phyloP scores from a whole-genome alignment of 1,284 basidiomycete genomes.

The Leccinum subrobustum region DNA sequence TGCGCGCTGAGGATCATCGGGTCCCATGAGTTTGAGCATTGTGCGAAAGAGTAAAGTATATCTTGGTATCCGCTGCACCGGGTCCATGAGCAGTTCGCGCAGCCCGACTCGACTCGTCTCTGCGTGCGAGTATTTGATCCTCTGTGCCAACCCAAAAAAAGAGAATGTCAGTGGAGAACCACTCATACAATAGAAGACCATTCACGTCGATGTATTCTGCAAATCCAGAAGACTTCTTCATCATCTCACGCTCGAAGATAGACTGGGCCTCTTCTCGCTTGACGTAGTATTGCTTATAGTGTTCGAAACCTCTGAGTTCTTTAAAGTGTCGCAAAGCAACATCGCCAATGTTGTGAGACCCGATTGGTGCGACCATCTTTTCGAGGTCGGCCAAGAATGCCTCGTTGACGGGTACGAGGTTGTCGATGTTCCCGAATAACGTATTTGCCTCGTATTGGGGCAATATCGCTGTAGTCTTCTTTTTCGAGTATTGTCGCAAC shows the following conservation, averaged over 20 bases:
- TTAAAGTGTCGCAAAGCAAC: constrained; percentile 85
- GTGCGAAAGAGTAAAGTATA: constrained; percentile 93
- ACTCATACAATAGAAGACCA: constrained; percentile 12
- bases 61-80: constrained; percentile 97
- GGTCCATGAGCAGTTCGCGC: constrained; percentile 95
- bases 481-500: constrained; percentile 79
- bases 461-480: constrained; percentile 84
- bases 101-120: constrained; percentile 88
- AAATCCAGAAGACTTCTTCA: constrained; percentile 76
- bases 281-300: constrained; percentile 88
- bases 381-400: constrained; percentile 86
- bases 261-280: constrained; percentile 92
- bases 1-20: constrained; percentile 73
- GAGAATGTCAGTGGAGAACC: constrained; percentile 15
- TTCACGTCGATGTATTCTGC: constrained; percentile 82
- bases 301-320: constrained; percentile 79
- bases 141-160: constrained; percentile 42
- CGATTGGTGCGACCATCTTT: constrained; percentile 63
- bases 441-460: constrained; percentile 89
- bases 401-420: constrained; percentile 83
- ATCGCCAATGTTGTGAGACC: constrained; percentile 70
- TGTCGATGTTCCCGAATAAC: constrained; percentile 93
- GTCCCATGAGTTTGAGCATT: constrained; percentile 86
- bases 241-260: constrained; percentile 83
- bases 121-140: constrained; percentile 84